Base-by-base conservation (phyloP, 2,329 filamentous ascomycete genomes). In the Ceratocystis alfenasii region DNA sequence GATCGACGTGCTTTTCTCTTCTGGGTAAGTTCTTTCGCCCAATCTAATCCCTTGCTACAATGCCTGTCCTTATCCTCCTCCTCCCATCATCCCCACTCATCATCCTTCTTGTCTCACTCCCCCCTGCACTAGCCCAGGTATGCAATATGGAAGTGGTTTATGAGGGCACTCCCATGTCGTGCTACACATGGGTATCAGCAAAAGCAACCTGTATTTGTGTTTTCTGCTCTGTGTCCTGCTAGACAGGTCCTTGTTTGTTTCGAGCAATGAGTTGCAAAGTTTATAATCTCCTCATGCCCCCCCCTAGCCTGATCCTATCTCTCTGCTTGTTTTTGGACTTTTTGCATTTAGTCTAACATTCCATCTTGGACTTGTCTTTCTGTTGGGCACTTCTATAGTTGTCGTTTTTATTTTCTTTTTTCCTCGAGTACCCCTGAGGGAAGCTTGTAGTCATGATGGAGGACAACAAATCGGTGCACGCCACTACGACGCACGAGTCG, bases 401-500 rank as follows among this genome's bases (percentile, higher is more conserved):
- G 12, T 30, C 15, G 53, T 17, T 28, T 20, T 33, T 57, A 1
- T 57, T 57, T 57, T 33, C 5, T 41, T 41, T 15, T 33, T 33
- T 17, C 30, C 28, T 57, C 30, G 2, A 15, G 30, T 57, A n/a
- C 53, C 53, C 53, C 53, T 57, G 53, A 57, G 53, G 53, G 17
- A 57, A 57, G 53, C 53, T 30, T 25, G 12, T 57, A 33, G 28
- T 33, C 53, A 57, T 57, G 53, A 57, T 30, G 53, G 53, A 17
- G 53, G 53, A 57, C 53, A 30, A 57, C 15, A 57, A 57, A 22
- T 57, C 53, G 53, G 33, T 57, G 53, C 53, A 57, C 28, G 53
- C 17, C 53, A 57, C 25, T n/a, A 30, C 53, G 15, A 57, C 53
- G 6, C 28, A 33, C 8, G 20, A 57, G 28, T 57, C 53, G 12